Percentiles rank a stretch among this genome's conserved stretches.
Evolutionary conservation across 2,329 filamentous ascomycete species (phyloP).

Genomic region (Talaromyces atroroseus): DNA sequence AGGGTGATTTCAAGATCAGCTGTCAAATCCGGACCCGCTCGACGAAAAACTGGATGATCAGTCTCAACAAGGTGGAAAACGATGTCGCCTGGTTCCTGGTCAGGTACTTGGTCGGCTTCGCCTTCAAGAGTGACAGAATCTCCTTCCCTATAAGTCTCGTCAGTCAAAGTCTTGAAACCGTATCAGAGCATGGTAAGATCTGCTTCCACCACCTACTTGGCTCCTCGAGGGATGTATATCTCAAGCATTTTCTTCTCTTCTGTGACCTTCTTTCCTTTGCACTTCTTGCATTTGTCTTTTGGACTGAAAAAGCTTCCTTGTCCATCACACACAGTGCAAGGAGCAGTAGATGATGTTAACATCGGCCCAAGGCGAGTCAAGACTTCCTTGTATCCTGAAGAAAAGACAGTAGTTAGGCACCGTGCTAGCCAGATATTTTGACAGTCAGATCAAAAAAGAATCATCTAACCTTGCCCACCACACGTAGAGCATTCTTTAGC

Average conservation of each 20-base stretch:
- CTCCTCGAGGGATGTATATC: conserved; percentile 88
- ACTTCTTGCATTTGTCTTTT: conserved; percentile 98
- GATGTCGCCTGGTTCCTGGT: conserved; percentile 86
- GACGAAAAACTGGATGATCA: conserved; percentile 73
- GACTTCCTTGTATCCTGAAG: conserved; percentile 61
- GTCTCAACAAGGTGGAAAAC: conserved; percentile 82
- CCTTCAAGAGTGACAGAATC: conserved; percentile 87
- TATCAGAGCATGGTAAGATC: neutral
- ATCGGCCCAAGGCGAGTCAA: conserved; percentile 81
- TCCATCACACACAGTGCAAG: conserved; percentile 78
- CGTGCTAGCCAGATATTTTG: neutral
- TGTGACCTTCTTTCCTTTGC: conserved; percentile 83
- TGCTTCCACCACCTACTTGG: conserved; percentile 46
- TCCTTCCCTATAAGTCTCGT: conserved; percentile 53
- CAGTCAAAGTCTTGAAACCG: neutral
- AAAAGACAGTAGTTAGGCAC: neutral
- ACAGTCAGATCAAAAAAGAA: neutral
- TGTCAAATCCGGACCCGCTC: conserved; percentile 76
- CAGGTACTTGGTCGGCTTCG: conserved; percentile 87
- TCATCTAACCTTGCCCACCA: conserved; percentile 61
- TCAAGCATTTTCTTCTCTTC: conserved; percentile 92
- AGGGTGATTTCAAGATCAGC: conserved; percentile 77
- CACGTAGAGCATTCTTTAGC: conserved; percentile 76
- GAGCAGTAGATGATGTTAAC: conserved; percentile 70
- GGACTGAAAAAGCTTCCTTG: conserved; percentile 85